Percentiles rank a stretch among this genome's conserved stretches.
Conservation (phyloP, 169 alveolate species). For the Plasmodium malariae region DNA sequence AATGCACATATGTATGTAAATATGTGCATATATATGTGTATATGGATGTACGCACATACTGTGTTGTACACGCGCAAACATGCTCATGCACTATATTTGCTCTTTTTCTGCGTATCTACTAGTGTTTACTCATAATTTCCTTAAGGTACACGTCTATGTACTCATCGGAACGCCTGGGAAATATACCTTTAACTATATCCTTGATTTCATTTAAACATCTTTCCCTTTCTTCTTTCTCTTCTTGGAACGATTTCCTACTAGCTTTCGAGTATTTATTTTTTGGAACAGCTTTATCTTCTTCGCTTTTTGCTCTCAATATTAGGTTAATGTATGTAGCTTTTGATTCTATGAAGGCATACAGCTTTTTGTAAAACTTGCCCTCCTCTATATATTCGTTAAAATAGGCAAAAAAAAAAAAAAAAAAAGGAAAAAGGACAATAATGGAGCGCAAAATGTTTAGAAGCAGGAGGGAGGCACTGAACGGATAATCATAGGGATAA, state of each 20-base stretch:
- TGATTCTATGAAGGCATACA: slow-evolving; percentile 50
- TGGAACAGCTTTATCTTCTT: neutral
- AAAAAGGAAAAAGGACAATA: neutral
- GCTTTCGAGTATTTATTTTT: slow-evolving; percentile 11
- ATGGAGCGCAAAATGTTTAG: too few relatives aligned
- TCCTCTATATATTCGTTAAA: slow-evolving; percentile 21
- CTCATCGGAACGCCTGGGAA: slow-evolving; percentile 37
- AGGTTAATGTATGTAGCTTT: slow-evolving; percentile 43
- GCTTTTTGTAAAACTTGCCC: slow-evolving; percentile 58
- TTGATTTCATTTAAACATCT: slow-evolving; percentile 21
- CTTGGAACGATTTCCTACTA: neutral
- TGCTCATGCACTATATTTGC: neutral
- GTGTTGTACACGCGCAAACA: neutral
- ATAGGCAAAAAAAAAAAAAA: neutral
- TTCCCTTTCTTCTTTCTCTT: slow-evolving; percentile 32
- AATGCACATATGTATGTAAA: neutral
- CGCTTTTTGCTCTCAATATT: slow-evolving; percentile 18
- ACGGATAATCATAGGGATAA: too few relatives aligned
- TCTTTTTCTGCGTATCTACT: neutral
- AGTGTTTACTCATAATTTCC: slow-evolving; percentile 55
- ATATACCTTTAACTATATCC: slow-evolving; percentile 46
- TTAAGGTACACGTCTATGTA: slow-evolving; percentile 44
- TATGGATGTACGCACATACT: neutral
- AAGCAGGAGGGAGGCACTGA: too few relatives aligned
- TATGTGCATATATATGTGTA: neutral